A percentile compares a stretch with the other conserved stretches of the same genome.
These are phyloP conservation scores for Kregervanrija fluxuum DNA, from an alignment of 805 yeast genomes.

Conservation along the genomic window DNA sequence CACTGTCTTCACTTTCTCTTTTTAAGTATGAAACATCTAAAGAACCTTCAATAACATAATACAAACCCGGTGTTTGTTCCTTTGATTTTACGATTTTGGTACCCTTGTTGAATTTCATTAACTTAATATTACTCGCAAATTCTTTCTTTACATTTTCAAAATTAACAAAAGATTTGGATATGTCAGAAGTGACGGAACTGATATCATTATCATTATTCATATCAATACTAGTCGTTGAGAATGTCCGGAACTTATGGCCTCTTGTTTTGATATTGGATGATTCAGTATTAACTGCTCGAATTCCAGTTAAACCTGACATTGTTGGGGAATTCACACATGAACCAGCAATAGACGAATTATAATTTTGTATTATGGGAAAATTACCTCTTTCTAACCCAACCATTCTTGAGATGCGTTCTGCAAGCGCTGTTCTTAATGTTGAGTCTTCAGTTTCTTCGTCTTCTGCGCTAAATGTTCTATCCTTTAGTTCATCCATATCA, in stretches of 20 bases:
- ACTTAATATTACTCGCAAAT: conserved; percentile 52
- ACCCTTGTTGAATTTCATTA: conserved; percentile 47
- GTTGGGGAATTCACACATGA: conserved; percentile 12
- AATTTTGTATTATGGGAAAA: conserved; percentile 2
- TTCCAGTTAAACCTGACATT: conserved; percentile 7
- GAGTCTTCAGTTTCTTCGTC: conserved; percentile 71
- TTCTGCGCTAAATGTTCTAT: conserved; percentile 38
- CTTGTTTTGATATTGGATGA: background rate
- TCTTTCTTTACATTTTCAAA: conserved; percentile 48
- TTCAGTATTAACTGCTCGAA: conserved; percentile 5
- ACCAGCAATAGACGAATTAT: conserved; percentile 6
- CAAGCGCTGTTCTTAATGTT: conserved; percentile 52
- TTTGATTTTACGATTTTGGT: conserved; percentile 56
- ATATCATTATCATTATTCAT: conserved; percentile 6
- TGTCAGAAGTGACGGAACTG: conserved; percentile 11
- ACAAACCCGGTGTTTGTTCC: conserved; percentile 65
- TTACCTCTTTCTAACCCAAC: conserved; percentile 50
- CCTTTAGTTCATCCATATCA: conserved; percentile 23
- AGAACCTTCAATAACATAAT: conserved; percentile 71
- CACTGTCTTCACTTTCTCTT: conserved; percentile 12
- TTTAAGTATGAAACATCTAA: conserved; percentile 55
- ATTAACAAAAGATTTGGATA: conserved; percentile 25
- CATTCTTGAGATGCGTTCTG: conserved; percentile 61
- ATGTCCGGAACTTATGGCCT: conserved; percentile 14
- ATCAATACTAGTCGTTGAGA: conserved; percentile 17